These are phyloP conservation scores for Pichia sp. DNA, from an alignment of 1,139 yeast species.

Conservation along the genomic window DNA sequence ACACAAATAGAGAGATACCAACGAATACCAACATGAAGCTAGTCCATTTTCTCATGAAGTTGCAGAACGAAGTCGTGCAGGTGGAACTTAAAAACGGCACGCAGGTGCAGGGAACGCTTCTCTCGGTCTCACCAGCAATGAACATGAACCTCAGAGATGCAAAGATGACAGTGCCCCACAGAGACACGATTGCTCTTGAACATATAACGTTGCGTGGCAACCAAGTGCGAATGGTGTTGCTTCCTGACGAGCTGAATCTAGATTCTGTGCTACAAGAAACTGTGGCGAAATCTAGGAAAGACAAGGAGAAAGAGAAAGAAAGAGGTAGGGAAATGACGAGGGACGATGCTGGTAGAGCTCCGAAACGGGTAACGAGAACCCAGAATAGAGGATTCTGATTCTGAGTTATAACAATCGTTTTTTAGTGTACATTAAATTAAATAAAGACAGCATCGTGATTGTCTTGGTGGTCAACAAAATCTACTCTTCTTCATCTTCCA, in stretches of 20 bases:
- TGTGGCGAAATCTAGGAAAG: constrained; percentile 22
- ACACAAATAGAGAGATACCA: too few species aligned
- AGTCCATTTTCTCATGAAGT: constrained; percentile 73
- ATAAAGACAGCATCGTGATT: too few species aligned
- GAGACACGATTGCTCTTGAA: constrained; percentile 69
- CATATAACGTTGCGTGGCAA: constrained; percentile 86
- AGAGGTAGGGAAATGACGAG: too few species aligned
- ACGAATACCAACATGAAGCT: constrained; percentile 40
- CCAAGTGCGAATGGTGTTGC: constrained; percentile 73
- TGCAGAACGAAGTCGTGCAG: constrained; percentile 81
- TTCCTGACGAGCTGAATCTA: constrained; percentile 84
- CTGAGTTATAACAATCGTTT: neutral
- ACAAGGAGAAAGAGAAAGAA: neutral
- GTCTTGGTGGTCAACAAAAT: too few species aligned
- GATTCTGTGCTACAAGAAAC: constrained; percentile 68
- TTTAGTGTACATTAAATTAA: neutral
- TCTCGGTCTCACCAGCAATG: constrained; percentile 89
- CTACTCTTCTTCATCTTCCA: constrained; percentile 11
- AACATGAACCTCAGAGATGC: constrained; percentile 80
- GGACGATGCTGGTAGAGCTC: too few species aligned
- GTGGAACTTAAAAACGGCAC: constrained; percentile 92
- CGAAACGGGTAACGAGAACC: constrained; percentile 5
- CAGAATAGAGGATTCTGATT: constrained; percentile 12
- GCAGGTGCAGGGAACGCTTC: constrained; percentile 58
- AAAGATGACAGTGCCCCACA: constrained; percentile 63